Evolutionary conservation across 2,329 filamentous ascomycete genomes (phyloP), one percentile per base, ranked within the genome.

Genomic region (Magnaporthales sp.): DNA sequence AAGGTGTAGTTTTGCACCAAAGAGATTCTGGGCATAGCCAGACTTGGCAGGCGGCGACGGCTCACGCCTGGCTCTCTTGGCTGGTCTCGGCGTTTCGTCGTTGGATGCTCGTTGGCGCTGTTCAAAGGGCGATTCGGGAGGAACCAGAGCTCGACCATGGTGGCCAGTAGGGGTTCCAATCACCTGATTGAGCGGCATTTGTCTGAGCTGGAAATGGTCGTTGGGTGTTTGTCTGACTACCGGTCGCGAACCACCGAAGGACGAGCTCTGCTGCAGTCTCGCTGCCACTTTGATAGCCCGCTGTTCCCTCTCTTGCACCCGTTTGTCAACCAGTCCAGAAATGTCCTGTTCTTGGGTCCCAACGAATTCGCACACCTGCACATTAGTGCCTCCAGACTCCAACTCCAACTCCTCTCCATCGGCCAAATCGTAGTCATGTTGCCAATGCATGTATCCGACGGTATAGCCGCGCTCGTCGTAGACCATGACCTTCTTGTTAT

Each of bases 401-500:
- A 97, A 80, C 67, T 87, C 83, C 65, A 97, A 75, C 76, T 97
- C 92, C 68, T 96, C 91, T 6, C 93, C 93, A 68, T 95, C 91
- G 38, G 86, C 85, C 26, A 97, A 79, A n/a, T 85, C 84, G 51
- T 83, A 84, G 65, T 85, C 84, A 62, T 88, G 83, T 60, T 87
- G 87, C 89, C 91, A 95, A 77, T 97, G 92, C 32, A 88, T 86
- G 75, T 97, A 93, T 3, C 93, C 93, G 30, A 97, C 84, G 70
- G 89, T 92, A 74, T 93, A 92, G 0, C 91, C 87, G 2, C 86
- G 81, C 62, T 91, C 88, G 75, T 97, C 93, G 72, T 95, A 94
- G 7, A 96, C 91, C 91, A 97, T 96, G 68, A 95, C 81, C 4
- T 92, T 88, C 74, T 89, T 91, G 79, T 97, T 97, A 84, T 96